Base-by-base conservation (phyloP, 371 early-diverging fungal genomes). In the Mortierella sp. region DNA sequence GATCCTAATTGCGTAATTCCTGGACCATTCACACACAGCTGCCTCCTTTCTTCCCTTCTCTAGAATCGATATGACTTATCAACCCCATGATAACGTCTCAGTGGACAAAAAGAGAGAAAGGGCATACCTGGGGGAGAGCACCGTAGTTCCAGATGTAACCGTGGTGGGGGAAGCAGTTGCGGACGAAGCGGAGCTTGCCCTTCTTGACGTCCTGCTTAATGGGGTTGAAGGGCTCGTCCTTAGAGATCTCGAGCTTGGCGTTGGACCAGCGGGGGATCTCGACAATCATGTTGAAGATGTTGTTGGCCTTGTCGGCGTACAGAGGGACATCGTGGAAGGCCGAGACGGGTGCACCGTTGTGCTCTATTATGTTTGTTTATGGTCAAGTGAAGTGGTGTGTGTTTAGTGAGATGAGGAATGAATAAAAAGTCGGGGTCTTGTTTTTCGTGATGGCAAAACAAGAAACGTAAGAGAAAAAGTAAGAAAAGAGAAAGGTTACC, bases 61-160 rank as follows among this genome's bases (percentile, higher is more conserved):
- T 0, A 21, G 32, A 6, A 35, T 35, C 2, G 38, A 41, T 7
- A 65, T 51, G 4, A 51, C 4, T 49, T 51, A 51, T 21, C 21
- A 51, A 18, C 4, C 21, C 21, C 4, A 51, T 51, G 6, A 51
- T 51, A 18, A 21, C 35, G 29, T 6, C 63, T 32, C 12, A 60
- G 18, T 5, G 21, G 4, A 32, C 4, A 46, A 35, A 16, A 38
- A 43, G 12, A 29, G 29, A 4, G 24, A 4, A 51, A n/a, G 24
- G 32, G 54, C 54, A 3, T 91, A 94, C 94, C 90, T 96, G 96
- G 54, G 99, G 99, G 79, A 99, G 91, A 51, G 99, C 99, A 77
- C 99, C 99, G 88, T 99, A 99, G 94, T 99, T 99, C 99, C 99
- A 99, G 87, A 98, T 97, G 92, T 99, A 99, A 60, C 99, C 99